Evolutionary conservation across 164 flowering plant species (phyloP).

Genomic region (Aristolochia contorta): DNA sequence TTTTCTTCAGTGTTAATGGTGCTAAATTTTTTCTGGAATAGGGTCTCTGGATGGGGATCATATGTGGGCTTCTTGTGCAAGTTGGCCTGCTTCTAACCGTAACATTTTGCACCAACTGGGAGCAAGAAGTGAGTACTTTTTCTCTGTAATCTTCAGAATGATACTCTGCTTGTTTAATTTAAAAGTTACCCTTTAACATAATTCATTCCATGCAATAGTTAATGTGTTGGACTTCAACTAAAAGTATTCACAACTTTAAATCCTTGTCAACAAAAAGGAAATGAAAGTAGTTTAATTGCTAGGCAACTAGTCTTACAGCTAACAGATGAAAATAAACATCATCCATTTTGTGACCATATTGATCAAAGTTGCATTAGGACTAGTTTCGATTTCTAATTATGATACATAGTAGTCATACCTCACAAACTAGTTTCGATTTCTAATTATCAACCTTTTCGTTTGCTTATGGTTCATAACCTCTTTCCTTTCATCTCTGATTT

Average conservation of each 20-base stretch:
- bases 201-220: not conserved
- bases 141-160: not conserved
- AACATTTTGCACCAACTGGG: constrained; percentile 56
- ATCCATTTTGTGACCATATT: no score
- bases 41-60: constrained; percentile 76
- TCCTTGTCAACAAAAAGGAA: no score
- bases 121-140: constrained; percentile 37
- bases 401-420: no score
- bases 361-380: no score
- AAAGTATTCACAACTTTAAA: no score
- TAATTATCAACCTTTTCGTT: not conserved
- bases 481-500: not conserved
- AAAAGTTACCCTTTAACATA: not conserved
- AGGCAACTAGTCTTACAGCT: no score
- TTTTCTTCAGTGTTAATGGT: not conserved
- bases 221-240: not conserved
- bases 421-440: no score
- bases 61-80: constrained; percentile 53
- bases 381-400: no score
- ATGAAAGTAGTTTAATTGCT: no score
- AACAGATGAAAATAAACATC: no score
- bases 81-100: constrained; percentile 25
- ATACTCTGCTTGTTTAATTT: no score
- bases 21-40: constrained; percentile 6
- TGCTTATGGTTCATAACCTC: not conserved